Evolutionary conservation across 495 filamentous ascomycete genomes (phyloP), one percentile per base, ranked within the genome.

Genomic region (Diplogelasinospora grovesii): DNA sequence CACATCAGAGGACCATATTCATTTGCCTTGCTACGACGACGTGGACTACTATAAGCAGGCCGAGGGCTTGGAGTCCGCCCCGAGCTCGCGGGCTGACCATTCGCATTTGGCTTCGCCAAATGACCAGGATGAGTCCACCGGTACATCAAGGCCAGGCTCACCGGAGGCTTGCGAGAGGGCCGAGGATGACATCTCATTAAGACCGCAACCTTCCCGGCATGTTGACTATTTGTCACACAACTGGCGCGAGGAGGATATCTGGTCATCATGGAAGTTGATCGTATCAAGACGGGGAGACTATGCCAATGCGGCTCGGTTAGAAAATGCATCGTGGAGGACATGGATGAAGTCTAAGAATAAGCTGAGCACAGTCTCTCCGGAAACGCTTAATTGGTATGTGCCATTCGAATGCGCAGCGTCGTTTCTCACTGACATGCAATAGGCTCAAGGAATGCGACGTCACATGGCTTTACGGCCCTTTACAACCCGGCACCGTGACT

Each of bases 271-370:
- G 92, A 79, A 87, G 43, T 87, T 90, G 63, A 86, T 98, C 50
- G 81, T 89, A 26, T 74, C 80, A 9, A 84, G 83, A 45, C 74
- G 80, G 54, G 78, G 77, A 20, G 72, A 83, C 29, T 94, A 93
- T 50, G 83, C 71, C 46, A 88, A 98, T 54, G 73, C 83, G 19
- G 77, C 81, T 8, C 71, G 92, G 37, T 60, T 98, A 36, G 92
- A 98, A 60, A 98, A 98, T 66, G 92, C 92, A 4, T 95, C 90
- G 3, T 98, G 92, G 92, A 74, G 92, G 53, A 92, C 89, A n/a
- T 98, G 92, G 92, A 79, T 86, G 55, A 96, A 97, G 59, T 66
- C 81, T 14, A 94, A 93, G 56, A 79, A 89, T 55, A 77, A 83
- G 18, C 61, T 96, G 39, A 80, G 79, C 56, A 97, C 92, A 0